Base-by-base conservation (phyloP, 1,284 basidiomycete species). In the Sporisorium iseilematis-ciliati region DNA sequence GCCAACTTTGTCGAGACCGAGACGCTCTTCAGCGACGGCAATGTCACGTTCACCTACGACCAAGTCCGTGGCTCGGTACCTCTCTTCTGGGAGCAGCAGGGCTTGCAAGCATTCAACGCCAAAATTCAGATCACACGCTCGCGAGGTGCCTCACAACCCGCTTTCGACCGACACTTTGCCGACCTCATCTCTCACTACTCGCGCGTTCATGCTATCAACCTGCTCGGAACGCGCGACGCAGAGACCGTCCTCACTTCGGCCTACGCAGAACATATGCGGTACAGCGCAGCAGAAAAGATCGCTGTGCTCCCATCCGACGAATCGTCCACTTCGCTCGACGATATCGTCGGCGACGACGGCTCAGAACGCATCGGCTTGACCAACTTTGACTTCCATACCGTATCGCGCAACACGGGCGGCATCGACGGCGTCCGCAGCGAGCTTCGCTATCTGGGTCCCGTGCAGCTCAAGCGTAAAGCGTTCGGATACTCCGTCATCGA, bases 1-100 rank as follows among this genome's bases (percentile, higher is more conserved):
- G 97, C 97, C 52, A 98, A 99, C 84, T 98, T 97, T 86, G 97
- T 97, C 38, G 96, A 95, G 91, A 96, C 95, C 7, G 96, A 99
- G 87, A 92, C 92, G 0, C 88, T 97, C 52, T 90, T 98, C 83
- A 91, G 91, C 72, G 92, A 92, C 18, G 91, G 93, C 65, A 91
- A 91, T 65, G 89, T 93, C 75, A 92, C 90, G 82, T 91, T 94
- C 84, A 95, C 93, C 83, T 97, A 93, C 86, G 91, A 91, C 52
- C 95, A 99, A 88, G 90, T 96, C 43, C 91, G 96, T 70, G 96
- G 97, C 65, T 95, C 93, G 75, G 93, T 82, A 12, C 82, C 82
- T 1, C 61, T 98, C 65, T 99, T 98, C 84, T 99, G 96, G 96
- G 95, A 98, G 85, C 96, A 99, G 84, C 94, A 96, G 85, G 94